Percentiles rank a stretch among this genome's conserved stretches.
phyloP scores from a whole-genome alignment of 2,329 filamentous ascomycete species.

The Dactylonectria macrodidyma region DNA sequence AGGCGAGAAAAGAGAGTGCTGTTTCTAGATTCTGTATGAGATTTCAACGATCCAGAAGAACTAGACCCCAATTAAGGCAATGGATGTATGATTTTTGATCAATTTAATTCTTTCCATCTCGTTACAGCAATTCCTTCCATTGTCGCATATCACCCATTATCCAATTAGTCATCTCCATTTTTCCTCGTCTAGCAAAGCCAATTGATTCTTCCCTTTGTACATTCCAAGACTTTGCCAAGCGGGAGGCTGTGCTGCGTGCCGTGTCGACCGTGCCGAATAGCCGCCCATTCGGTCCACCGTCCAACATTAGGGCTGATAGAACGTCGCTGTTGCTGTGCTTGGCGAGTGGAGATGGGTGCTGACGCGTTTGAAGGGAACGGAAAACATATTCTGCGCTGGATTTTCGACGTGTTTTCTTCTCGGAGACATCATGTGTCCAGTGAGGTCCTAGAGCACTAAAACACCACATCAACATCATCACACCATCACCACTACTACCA shows the following conservation, averaged over 20 bases:
- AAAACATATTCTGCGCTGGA: background rate
- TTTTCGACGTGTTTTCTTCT: background rate
- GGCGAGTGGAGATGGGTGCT: slow-evolving; percentile 47
- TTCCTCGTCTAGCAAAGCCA: slow-evolving; percentile 3
- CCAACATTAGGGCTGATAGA: slow-evolving; percentile 29
- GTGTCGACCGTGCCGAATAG: slow-evolving; percentile 27
- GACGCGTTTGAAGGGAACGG: slow-evolving; percentile 36
- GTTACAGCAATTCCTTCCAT: too few relatives aligned
- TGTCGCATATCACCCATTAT: background rate
- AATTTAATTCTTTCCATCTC: background rate
- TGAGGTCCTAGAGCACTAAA: too few relatives aligned
- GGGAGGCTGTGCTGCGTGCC: slow-evolving; percentile 17
- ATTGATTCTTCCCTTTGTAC: background rate
- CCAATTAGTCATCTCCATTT: background rate
- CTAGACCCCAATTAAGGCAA: too few relatives aligned
- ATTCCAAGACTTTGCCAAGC: slow-evolving; percentile 35
- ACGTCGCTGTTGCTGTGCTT: slow-evolving; percentile 36
- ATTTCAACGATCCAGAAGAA: too few relatives aligned
- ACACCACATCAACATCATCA: background rate
- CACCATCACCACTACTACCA: background rate
- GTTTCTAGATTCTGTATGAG: too few relatives aligned
- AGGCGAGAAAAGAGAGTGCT: too few relatives aligned
- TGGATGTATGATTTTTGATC: too few relatives aligned
- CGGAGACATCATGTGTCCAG: background rate
- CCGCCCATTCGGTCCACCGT: slow-evolving; percentile 24